Evolutionary conservation across 371 early-diverging fungal species (phyloP).

Genomic region (Parasitella parasitica): DNA sequence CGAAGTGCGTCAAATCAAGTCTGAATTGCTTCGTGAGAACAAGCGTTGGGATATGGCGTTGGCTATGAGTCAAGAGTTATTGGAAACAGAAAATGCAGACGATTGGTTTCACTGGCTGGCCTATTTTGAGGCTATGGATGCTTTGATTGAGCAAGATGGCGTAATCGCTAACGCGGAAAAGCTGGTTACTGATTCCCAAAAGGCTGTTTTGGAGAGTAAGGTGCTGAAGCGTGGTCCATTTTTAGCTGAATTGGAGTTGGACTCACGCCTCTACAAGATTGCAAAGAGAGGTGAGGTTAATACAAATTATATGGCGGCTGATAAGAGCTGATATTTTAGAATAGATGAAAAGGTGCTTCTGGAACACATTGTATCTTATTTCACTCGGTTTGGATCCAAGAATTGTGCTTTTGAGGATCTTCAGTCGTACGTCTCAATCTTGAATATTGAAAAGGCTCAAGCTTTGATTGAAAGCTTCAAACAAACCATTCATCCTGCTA

Average conservation of each 20-base stretch:
- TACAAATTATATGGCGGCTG: not conserved
- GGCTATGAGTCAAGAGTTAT: slow-evolving; percentile 35
- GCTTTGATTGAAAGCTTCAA: slow-evolving; percentile 38
- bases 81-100: slow-evolving; percentile 57
- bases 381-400: slow-evolving; percentile 67
- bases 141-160: slow-evolving; percentile 18
- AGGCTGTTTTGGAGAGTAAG: slow-evolving; percentile 35
- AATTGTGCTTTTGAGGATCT: slow-evolving; percentile 81
- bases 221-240: slow-evolving; percentile 68
- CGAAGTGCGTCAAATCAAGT: slow-evolving; percentile 65
- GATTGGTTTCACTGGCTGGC: slow-evolving; percentile 72
- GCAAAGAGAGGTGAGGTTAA: slow-evolving; percentile 14
- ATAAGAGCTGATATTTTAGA: not conserved
- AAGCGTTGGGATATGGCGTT: slow-evolving; percentile 47
- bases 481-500: slow-evolving; percentile 29
- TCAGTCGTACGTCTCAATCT: slow-evolving; percentile 52
- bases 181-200: slow-evolving; percentile 39
- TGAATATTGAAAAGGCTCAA: slow-evolving; percentile 28
- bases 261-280: slow-evolving; percentile 39
- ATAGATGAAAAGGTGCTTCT: slow-evolving; percentile 35
- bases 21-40: slow-evolving; percentile 51
- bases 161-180: slow-evolving; percentile 38
- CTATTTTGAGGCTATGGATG: slow-evolving; percentile 60
- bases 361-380: slow-evolving; percentile 58
- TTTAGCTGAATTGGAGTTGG: slow-evolving; percentile 73